Evolutionary conservation across 192 early-diverging fungal genomes (phyloP).

Genomic region (Rhizophagus clarus): DNA sequence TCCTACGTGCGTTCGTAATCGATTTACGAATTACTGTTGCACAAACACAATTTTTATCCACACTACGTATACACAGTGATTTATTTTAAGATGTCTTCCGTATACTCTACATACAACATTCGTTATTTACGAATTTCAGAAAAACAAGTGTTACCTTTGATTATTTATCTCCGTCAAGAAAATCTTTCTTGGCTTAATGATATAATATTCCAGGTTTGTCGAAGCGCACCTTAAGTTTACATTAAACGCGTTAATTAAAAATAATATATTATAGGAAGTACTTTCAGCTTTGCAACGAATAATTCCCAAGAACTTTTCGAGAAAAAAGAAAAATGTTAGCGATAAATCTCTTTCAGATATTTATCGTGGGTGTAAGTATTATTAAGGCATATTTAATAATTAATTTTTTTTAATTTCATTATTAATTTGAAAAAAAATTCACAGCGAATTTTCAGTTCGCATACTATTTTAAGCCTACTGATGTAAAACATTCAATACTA

Average conservation of each 20-base stretch:
- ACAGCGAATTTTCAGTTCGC: constrained; percentile 27
- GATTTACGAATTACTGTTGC: no score
- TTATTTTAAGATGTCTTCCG: not conserved
- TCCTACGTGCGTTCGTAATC: no score
- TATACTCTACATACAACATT: not conserved
- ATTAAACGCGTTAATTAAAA: not conserved
- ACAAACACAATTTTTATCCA: no score
- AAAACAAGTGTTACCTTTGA: constrained; percentile 21
- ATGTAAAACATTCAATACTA: constrained; percentile 17
- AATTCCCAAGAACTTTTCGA: constrained; percentile 15
- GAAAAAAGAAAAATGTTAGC: not conserved
- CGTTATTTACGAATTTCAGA: constrained; percentile 24
- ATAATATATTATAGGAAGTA: constrained; percentile 16
- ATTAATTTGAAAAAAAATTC: not conserved
- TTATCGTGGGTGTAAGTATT: constrained; percentile 16
- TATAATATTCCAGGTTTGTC: constrained; percentile 11
- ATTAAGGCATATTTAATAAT: not conserved
- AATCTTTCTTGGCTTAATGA: constrained; percentile 25
- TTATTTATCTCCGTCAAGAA: constrained; percentile 13
- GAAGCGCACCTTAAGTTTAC: no score
- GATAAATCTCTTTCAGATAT: constrained; percentile 13
- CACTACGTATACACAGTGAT: no score
- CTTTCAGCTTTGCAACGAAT: constrained; percentile 14
- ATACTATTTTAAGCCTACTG: constrained; percentile 25
- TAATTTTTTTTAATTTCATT: not conserved